Evolutionary conservation across 176 grass and related monocot species (phyloP), one percentile per base, ranked within the genome.

Genomic region (Chloris gayana): DNA sequence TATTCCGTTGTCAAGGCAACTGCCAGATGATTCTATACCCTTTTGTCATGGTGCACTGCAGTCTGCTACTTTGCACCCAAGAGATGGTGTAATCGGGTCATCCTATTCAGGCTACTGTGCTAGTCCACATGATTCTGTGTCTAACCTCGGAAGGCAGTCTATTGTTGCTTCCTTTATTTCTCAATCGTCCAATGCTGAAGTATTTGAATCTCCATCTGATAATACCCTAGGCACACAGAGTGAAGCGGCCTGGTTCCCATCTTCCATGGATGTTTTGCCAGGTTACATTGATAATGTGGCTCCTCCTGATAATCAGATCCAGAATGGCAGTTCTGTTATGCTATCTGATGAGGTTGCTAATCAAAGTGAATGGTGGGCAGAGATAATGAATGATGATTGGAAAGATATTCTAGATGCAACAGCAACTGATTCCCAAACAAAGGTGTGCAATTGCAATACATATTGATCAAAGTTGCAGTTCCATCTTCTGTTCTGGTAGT

Each of bases 311-410:
- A 73, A 89, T 85, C 81, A 91, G 37, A 82, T 76, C 25, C 81
- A 75, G 61, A 80, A 51, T 26, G 47, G 41, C 21, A 57, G 67
- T 74, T 80, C 81, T 68, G 24, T 74, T 73, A 51, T 87, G 71
- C 30, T 78, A 69, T 88, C 86, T 42, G 75, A 91, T 87, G 90
- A 85, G 66, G 47, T 79, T 77, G 84, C 83, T 58, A 95, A 89
- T 68, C 90, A 98, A 78, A 89, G 71, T 34, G 88, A 95, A 65
- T 98, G 92, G 90, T 98, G 85, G 92, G 84, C 59, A 50, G 86
- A 93, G 14, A 86, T 93, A 56, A 94, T 89, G 27, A 87, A 87
- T 79, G 95, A 93, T 81, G 90, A 95, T 88, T 98, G 95, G 95
- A 91, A 86, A 85, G 95, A 85, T 83, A 92, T 98, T 85, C 68